A percentile compares a stretch with the other conserved stretches of the same genome.
phyloP scores from a whole-genome alignment of 305 asterid genomes.

The Fraxinus ornus region DNA sequence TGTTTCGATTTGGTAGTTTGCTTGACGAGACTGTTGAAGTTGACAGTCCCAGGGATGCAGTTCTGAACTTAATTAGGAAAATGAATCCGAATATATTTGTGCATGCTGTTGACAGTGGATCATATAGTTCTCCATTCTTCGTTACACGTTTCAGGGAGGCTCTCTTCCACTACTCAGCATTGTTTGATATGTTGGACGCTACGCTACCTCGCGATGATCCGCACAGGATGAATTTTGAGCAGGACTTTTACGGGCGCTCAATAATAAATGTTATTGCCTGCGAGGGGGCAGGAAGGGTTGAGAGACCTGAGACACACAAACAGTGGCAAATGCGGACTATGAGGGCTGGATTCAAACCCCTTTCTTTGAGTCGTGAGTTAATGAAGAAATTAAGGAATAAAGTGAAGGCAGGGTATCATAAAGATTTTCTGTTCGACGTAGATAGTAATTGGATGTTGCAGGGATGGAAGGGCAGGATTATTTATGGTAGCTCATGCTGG shows the following conservation, averaged over 20 bases:
- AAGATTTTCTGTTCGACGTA: conserved; percentile 68
- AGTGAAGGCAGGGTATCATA: conserved; percentile 48
- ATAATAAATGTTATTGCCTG: conserved; percentile 78
- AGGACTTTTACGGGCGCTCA: conserved; percentile 71
- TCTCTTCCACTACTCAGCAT: conserved; percentile 68
- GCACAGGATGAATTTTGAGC: conserved; percentile 63
- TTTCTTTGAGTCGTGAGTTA: conserved; percentile 47
- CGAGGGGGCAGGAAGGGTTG: conserved; percentile 82
- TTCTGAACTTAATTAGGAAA: conserved; percentile 48
- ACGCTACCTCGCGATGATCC: conserved; percentile 62
- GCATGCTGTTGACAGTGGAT: conserved; percentile 51
- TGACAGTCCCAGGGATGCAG: conserved; percentile 62
- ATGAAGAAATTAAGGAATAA: conserved; percentile 54
- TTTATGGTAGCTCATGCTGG: conserved; percentile 71
- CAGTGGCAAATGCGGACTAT: conserved; percentile 70
- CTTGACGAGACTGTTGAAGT: conserved; percentile 60
- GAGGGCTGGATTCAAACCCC: conserved; percentile 77
- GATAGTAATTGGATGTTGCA: conserved; percentile 79
- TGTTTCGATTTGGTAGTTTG: conserved; percentile 49
- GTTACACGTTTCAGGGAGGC: conserved; percentile 83
- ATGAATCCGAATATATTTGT: conserved; percentile 64
- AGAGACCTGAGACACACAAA: conserved; percentile 85
- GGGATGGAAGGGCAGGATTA: conserved; percentile 87
- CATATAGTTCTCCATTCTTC: conserved; percentile 65
- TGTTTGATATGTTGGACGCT: conserved; percentile 80